Evolutionary conservation across 1,139 yeast species (phyloP).

Genomic region (Petasospora fabianii): DNA sequence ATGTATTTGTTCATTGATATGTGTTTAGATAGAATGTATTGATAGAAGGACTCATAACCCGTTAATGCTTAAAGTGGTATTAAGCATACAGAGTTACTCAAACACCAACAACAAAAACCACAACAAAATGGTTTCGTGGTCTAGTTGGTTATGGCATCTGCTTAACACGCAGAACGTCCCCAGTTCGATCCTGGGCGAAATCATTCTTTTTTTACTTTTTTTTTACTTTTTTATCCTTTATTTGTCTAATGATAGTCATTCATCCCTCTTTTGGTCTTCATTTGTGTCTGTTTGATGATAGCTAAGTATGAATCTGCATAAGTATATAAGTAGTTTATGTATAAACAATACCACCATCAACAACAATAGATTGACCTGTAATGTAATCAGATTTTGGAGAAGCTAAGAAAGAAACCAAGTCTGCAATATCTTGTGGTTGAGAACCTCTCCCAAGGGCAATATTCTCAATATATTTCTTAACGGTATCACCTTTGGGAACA

Average conservation of each 20-base stretch:
- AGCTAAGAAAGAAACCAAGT: conserved; percentile 32
- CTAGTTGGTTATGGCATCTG: conserved; percentile 99
- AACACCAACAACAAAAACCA: too few relatives aligned
- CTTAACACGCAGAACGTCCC: conserved; percentile 99
- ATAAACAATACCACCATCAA: conserved; percentile 34
- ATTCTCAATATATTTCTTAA: conserved; percentile 17
- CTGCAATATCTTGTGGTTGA: conserved; percentile 28
- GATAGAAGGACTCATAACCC: too few relatives aligned
- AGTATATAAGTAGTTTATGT: too few relatives aligned
- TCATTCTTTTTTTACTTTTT: conserved; percentile 40
- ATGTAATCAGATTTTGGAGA: conserved; percentile 40
- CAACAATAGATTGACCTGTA: conserved; percentile 41
- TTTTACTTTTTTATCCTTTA: not conserved
- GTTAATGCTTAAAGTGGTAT: too few relatives aligned
- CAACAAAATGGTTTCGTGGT: conserved; percentile 63
- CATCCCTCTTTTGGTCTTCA: too few relatives aligned
- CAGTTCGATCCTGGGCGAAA: conserved; percentile 99
- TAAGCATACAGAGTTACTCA: too few relatives aligned
- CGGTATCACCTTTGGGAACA: conserved; percentile 23
- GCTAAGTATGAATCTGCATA: too few relatives aligned
- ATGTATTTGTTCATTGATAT: too few relatives aligned
- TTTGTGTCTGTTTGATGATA: too few relatives aligned
- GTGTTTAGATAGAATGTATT: too few relatives aligned
- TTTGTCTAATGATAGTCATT: too few relatives aligned
- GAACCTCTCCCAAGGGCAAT: conserved; percentile 28